These are phyloP conservation scores for Cordyceps militaris DNA, from an alignment of 2,329 filamentous ascomycete genomes.

Conservation along the genomic window DNA sequence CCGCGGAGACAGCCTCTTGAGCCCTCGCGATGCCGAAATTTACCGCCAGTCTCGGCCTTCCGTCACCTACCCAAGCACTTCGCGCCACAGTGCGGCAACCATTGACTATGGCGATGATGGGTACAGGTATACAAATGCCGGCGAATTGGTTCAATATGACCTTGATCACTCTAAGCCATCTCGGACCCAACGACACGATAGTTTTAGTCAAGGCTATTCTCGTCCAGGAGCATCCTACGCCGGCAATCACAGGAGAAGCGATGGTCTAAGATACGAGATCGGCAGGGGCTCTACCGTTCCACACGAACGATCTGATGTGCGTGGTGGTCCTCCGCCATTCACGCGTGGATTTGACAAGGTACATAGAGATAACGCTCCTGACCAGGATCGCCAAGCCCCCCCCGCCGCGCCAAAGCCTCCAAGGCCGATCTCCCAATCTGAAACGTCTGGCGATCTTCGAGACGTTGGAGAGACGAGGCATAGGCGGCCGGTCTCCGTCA, in stretches of 20 bases:
- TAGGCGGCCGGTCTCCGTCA: slow-evolving; percentile 43
- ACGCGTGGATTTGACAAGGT: slow-evolving; percentile 67
- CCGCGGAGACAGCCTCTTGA: slow-evolving; percentile 37
- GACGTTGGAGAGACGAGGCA: slow-evolving; percentile 22
- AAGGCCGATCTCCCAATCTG: slow-evolving; percentile 17
- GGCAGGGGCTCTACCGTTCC: slow-evolving; percentile 27
- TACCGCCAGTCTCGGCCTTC: slow-evolving; percentile 42
- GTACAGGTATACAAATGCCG: slow-evolving; percentile 58
- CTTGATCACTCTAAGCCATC: slow-evolving; percentile 43
- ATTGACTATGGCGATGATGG: slow-evolving; percentile 52
- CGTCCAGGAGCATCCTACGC: slow-evolving; percentile 48
- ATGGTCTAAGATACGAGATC: neutral
- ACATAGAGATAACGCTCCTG: slow-evolving; percentile 44
- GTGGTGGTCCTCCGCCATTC: slow-evolving; percentile 56
- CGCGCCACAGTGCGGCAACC: slow-evolving; percentile 36
- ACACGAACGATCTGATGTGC: slow-evolving; percentile 31
- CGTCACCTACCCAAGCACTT: slow-evolving; percentile 36
- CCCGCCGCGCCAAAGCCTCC: slow-evolving; percentile 35
- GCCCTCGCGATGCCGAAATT: slow-evolving; percentile 34
- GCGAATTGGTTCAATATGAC: slow-evolving; percentile 55
- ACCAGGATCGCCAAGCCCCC: slow-evolving; percentile 27
- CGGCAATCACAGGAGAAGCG: slow-evolving; percentile 32
- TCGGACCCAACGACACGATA: slow-evolving; percentile 42
- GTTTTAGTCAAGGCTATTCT: slow-evolving; percentile 47
- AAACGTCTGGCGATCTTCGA: slow-evolving; percentile 14